phyloP scores from a whole-genome alignment of 176 grass and related monocot genomes.

The Stipa capillata region DNA sequence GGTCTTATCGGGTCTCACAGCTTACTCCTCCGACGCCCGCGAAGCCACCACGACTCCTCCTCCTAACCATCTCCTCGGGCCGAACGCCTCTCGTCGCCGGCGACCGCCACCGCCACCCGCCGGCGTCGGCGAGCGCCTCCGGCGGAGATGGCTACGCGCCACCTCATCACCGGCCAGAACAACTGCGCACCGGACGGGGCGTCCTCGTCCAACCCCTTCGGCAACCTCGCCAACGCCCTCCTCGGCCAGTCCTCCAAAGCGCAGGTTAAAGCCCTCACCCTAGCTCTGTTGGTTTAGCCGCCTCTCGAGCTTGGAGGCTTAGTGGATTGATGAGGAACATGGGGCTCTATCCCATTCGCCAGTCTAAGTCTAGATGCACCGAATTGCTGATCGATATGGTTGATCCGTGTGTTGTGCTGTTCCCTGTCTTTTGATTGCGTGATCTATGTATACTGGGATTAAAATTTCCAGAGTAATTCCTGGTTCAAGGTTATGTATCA shows the following conservation, averaged over 20 bases:
- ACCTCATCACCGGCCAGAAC: slow-evolving; percentile 68
- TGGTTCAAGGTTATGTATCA: not conserved
- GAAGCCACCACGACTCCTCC: slow-evolving; percentile 11
- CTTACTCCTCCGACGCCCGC: slow-evolving; percentile 7
- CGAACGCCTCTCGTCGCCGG: slow-evolving; percentile 21
- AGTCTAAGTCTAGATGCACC: not conserved
- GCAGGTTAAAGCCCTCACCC: slow-evolving; percentile 52
- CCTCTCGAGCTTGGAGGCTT: not conserved
- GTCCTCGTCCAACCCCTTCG: slow-evolving; percentile 82
- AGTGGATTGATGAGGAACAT: not conserved
- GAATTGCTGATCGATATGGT: not conserved
- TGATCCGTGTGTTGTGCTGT: not conserved
- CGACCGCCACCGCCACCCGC: not conserved
- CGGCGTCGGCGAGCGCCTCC: not conserved
- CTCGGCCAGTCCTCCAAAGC: slow-evolving; percentile 71
- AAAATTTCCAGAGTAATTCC: not conserved
- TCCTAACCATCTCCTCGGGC: not conserved
- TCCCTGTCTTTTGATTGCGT: not conserved
- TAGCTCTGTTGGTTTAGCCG: not conserved
- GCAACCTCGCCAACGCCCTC: slow-evolving; percentile 61
- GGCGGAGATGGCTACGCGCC: slow-evolving; percentile 73
- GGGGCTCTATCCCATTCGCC: not conserved
- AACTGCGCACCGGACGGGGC: slow-evolving; percentile 64
- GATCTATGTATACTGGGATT: not conserved
- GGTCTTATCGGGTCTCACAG: slow-evolving; percentile 35